Conservation (phyloP, 1,139 yeast genomes). For the Diutina sp. region DNA sequence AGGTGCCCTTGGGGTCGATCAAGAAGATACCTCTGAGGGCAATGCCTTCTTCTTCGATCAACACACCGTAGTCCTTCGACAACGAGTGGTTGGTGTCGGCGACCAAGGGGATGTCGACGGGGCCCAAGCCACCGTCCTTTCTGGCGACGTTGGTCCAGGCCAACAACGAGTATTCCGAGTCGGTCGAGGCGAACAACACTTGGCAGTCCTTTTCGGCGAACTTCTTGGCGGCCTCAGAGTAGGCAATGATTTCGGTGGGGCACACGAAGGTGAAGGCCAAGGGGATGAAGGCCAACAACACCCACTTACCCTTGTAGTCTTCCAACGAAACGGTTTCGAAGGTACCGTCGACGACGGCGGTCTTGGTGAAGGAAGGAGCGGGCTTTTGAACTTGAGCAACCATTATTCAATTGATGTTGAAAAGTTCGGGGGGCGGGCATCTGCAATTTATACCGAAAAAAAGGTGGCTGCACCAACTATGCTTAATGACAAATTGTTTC, state of each 20-base stretch:
- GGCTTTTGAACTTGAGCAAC: slow-evolving; percentile 85
- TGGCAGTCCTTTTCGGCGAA: slow-evolving; percentile 80
- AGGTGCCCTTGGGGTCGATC: slow-evolving; percentile 88
- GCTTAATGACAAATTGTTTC: neutral
- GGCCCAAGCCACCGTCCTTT: slow-evolving; percentile 97
- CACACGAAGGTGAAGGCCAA: slow-evolving; percentile 98
- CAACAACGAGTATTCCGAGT: slow-evolving; percentile 91
- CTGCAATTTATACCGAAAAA: neutral
- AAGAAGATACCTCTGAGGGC: slow-evolving; percentile 96
- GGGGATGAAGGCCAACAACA: slow-evolving; percentile 90
- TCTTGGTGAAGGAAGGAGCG: slow-evolving; percentile 92
- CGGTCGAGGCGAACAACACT: slow-evolving; percentile 92
- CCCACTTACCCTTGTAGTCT: slow-evolving; percentile 97
- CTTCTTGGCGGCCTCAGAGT: slow-evolving; percentile 87
- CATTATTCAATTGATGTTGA: slow-evolving; percentile 26
- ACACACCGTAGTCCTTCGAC: slow-evolving; percentile 92
- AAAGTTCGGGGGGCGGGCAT: neutral
- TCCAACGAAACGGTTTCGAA: slow-evolving; percentile 92
- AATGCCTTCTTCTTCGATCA: slow-evolving; percentile 89
- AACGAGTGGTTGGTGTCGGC: slow-evolving; percentile 96
- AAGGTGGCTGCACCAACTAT: neutral
- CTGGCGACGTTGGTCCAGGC: slow-evolving; percentile 97
- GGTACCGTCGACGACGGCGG: slow-evolving; percentile 92
- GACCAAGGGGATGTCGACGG: slow-evolving; percentile 82
- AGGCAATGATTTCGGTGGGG: slow-evolving; percentile 98